A percentile compares a stretch with the other conserved stretches of the same genome.
phyloP scores from a whole-genome alignment of 23 red algal species.

The Gracilaria gracilis region DNA sequence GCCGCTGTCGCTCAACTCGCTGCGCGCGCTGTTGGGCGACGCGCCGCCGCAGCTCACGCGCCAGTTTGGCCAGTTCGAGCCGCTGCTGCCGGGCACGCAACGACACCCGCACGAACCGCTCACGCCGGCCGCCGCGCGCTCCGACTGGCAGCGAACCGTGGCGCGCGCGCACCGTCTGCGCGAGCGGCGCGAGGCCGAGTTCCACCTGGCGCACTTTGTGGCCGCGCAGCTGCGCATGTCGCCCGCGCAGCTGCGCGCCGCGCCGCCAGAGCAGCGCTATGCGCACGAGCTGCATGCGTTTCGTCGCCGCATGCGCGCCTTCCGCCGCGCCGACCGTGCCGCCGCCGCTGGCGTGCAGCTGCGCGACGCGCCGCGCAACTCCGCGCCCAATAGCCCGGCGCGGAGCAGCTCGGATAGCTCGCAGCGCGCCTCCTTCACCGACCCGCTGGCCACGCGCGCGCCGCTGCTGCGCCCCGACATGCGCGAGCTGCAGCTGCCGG shows the following conservation, averaged over 20 bases:
- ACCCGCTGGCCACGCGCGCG: neutral
- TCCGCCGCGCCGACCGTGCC: neutral
- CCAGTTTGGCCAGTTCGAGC: neutral
- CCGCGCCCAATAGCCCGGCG: slow-evolving; percentile 17
- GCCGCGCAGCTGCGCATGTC: neutral
- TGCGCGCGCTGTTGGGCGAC: neutral
- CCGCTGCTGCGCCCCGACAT: neutral
- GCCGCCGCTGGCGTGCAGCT: neutral
- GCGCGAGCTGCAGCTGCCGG: neutral
- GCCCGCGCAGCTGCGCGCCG: neutral
- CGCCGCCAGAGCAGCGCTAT: neutral
- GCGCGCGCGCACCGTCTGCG: neutral
- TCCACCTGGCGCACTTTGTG: slow-evolving; percentile 16
- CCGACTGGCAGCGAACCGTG: slow-evolving; percentile 20
- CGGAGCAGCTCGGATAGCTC: neutral
- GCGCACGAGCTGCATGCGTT: slow-evolving; percentile 1
- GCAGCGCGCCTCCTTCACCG: neutral
- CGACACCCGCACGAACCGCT: slow-evolving; percentile 20
- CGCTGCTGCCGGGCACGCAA: neutral
- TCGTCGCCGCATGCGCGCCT: slow-evolving; percentile 13
- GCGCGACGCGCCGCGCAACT: neutral
- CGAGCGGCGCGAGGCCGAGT: slow-evolving; percentile 19
- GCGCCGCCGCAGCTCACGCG: slow-evolving; percentile 19
- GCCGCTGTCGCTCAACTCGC: neutral
- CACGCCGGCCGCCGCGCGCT: neutral